Evolutionary conservation across 169 alveolate genomes (phyloP), one percentile per base, ranked within the genome.

Genomic region (Plasmodium gallinaceum): DNA sequence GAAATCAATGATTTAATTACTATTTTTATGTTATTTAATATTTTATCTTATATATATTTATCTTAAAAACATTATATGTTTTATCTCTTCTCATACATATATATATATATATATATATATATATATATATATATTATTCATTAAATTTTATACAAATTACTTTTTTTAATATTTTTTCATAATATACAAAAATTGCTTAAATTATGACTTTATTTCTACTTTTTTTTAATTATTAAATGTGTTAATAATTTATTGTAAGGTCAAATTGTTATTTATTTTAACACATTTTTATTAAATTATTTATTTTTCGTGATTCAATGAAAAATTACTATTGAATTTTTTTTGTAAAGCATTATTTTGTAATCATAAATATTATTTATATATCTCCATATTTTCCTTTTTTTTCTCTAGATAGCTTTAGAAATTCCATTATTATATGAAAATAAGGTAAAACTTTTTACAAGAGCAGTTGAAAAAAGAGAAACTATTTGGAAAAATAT

Each of bases 341-440:
- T 32, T 32, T 32, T 32, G 4, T 32, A 4, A 32, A 32, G 39
- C 39, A 32, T 4, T 32, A 32, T 2, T 32, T 32, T 32, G 1
- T 32, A 4, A 32, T 32, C 39, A 32, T 32, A 32, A 4, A 2
- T 2, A 32, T 4, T 32, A 5, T 48, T 12, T 2, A 2, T 48
- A 52, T 52, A 4, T 52, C n/a, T 10, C 9, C 9, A 52, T 76
- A 7, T 54, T 5, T 24, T 20, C 16, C 6, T 57, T n/a, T n/a
- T 32, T 48, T 26, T 54, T 73, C 1, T 48, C 39, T 60, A 78
- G 89, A 54, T 43, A 18, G 89, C 89, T 12, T 62, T 78, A 22
- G 78, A 78, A 78, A 78, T 72, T n/a, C 78, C 73, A 48, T 54
- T 78, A 32, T 24, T 78, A 16, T 78, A 78, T 78, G 89, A 78